Evolutionary conservation across 2,329 filamentous ascomycete genomes (phyloP), one percentile per base, ranked within the genome.

Genomic region (Cladosporium sp.): DNA sequence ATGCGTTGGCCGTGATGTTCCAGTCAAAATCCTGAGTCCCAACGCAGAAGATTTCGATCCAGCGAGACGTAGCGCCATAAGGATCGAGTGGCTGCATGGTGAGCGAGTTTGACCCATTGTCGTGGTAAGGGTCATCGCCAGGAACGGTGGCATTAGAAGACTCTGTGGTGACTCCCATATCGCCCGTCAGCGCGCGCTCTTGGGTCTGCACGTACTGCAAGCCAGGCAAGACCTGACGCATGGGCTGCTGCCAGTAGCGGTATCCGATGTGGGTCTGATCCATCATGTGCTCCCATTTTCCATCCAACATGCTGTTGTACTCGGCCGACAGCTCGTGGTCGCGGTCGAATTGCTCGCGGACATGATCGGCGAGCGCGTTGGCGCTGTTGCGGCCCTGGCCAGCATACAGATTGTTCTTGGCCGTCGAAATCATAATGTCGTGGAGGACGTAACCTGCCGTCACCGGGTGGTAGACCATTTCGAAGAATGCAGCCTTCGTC

Each of bases 91-190:
- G 70, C 8, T 79, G 78, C 3, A 84, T 69, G 0, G 75, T 74
- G 3, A 86, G 71, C 2, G 71, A 76, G 56, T 76, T 75, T 41
- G 72, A 75, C 4, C 77, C 82, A 18, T 74, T 68, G 18, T 64
- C 59, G 62, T 85, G 83, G 66, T 75, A 85, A 54, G 70, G 74
- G 66, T 86, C 83, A 57, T 87, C 84, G 19, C 85, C 84, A 0
- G 83, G 82, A 5, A 87, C 78, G 0, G 81, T 82, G 1, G 82
- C 84, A 57, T 86, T 86, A 55, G 76, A 78, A 1, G 80, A 83
- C 63, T 88, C 83, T 1, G 86, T 75, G 1, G 79, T 72, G 42
- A 89, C 72, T 18, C 83, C 82, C 52, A 88, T 72, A 50, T 83
- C 75, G 7, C 85, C 85, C 0, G 80, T 77, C 5, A 86, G 70